Percentiles rank a stretch among this genome's conserved stretches.
Conservation (phyloP, 352 stramenopile genomes). For the Phytopythium aichiense region DNA sequence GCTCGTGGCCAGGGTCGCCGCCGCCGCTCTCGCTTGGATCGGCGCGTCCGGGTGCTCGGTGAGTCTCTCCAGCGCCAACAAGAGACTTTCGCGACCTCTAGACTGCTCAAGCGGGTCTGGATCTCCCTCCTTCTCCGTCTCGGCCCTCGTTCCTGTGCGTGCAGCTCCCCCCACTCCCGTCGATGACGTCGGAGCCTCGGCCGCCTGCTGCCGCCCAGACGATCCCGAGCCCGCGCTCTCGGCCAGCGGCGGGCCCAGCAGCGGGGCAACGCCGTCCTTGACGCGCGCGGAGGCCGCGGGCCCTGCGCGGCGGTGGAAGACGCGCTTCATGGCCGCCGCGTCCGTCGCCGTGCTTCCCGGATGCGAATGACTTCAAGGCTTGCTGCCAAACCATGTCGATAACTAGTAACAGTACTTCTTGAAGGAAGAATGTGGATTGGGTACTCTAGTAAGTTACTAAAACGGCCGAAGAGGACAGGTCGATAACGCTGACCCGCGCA, state of each 20-base stretch:
- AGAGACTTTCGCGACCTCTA: neutral
- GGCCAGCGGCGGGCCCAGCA: neutral
- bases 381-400: neutral
- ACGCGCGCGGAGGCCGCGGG: neutral
- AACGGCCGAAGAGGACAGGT: neutral
- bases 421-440: too few species aligned
- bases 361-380: neutral
- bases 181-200: neutral
- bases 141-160: neutral
- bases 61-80: neutral
- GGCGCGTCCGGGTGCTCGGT: neutral
- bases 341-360: neutral
- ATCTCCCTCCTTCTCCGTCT: neutral
- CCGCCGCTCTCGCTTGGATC: neutral
- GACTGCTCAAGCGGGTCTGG: neutral
- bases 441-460: neutral
- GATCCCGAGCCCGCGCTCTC: slow-evolving; percentile 9
- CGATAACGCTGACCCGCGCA: neutral
- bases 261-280: slow-evolving; percentile 10
- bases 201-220: neutral
- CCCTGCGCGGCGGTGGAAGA: slow-evolving; percentile 35
- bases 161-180: neutral
- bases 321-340: slow-evolving; percentile 40
- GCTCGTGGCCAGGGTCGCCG: neutral
- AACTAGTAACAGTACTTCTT: neutral